phyloP scores from a whole-genome alignment of 2,329 filamentous ascomycete genomes.

The Tolypocladium cylindrosporum region DNA sequence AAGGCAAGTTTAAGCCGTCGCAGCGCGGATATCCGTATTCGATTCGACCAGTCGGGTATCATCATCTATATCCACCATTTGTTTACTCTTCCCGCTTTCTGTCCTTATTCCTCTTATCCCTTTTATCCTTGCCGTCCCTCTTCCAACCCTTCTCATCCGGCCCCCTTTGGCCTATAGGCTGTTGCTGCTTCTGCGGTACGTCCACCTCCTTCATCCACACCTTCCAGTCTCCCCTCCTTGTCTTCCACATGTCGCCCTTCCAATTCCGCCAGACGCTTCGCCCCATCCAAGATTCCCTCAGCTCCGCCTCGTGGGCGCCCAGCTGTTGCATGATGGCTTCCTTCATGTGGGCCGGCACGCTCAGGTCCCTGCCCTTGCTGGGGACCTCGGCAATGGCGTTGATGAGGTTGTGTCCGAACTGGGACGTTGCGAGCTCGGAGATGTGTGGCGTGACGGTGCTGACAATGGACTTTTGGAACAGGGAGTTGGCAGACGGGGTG shows the following conservation, averaged over 20 bases:
- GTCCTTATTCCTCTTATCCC: constrained; percentile 1
- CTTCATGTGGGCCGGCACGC: constrained; percentile 48
- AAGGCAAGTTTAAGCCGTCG: background rate
- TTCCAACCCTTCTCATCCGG: background rate
- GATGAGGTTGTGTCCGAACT: constrained; percentile 41
- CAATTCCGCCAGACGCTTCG: constrained; percentile 47
- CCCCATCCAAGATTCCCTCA: constrained; percentile 44
- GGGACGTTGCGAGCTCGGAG: constrained; percentile 36
- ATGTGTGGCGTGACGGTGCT: constrained; percentile 34
- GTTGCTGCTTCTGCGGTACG: constrained; percentile 3
- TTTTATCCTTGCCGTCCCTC: background rate
- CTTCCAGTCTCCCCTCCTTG: constrained; percentile 43
- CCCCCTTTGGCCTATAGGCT: background rate
- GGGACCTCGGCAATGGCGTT: constrained; percentile 39
- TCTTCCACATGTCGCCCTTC: constrained; percentile 49
- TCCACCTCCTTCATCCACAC: constrained; percentile 43
- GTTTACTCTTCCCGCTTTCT: background rate
- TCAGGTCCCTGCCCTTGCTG: constrained; percentile 35
- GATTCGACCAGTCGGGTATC: background rate
- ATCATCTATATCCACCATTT: background rate
- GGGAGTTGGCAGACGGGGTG: constrained; percentile 35
- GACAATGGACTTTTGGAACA: constrained; percentile 47
- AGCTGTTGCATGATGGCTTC: constrained; percentile 42
- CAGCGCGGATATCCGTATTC: background rate
- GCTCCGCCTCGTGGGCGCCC: constrained; percentile 33